phyloP scores from a whole-genome alignment of 495 filamentous ascomycete species.

The Penicillium salamii region DNA sequence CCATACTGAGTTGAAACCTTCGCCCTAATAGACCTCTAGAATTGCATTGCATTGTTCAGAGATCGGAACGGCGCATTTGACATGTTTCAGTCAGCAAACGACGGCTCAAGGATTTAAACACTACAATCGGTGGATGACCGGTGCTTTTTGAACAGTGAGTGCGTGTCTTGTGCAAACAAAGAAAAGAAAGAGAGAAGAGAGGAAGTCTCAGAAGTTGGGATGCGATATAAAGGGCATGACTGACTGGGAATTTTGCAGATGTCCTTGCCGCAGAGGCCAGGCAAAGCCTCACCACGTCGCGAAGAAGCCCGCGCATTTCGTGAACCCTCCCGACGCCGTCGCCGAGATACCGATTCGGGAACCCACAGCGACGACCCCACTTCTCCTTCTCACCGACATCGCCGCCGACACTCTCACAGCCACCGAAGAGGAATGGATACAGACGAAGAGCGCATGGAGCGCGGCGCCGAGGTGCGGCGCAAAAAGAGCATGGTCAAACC shows the following conservation, averaged over 20 bases:
- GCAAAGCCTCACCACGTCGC: slow-evolving; percentile 54
- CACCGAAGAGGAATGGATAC: slow-evolving; percentile 31
- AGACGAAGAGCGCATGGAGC: slow-evolving; percentile 39
- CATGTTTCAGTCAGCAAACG: slow-evolving; percentile 9
- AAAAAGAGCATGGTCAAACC: slow-evolving; percentile 86
- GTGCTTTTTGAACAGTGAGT: background rate
- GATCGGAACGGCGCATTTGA: slow-evolving; percentile 7
- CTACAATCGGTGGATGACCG: background rate
- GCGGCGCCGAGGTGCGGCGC: slow-evolving; percentile 42
- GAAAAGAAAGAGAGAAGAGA: background rate
- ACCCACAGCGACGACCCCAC: slow-evolving; percentile 46
- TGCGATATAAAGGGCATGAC: no score
- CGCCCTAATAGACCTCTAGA: background rate
- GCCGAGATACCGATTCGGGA: slow-evolving; percentile 65
- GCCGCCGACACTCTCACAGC: slow-evolving; percentile 35
- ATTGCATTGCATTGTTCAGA: slow-evolving; percentile 2
- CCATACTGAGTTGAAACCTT: no score
- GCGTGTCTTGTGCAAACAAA: background rate
- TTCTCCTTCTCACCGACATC: slow-evolving; percentile 32
- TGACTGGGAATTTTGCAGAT: no score
- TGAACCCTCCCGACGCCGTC: slow-evolving; percentile 66
- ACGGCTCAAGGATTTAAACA: background rate
- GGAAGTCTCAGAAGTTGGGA: no score
- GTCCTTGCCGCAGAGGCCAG: slow-evolving; percentile 68
- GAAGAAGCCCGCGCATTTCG: slow-evolving; percentile 61